Base-by-base conservation (phyloP, 2,329 filamentous ascomycete species). In the Stemphylium beticola region DNA sequence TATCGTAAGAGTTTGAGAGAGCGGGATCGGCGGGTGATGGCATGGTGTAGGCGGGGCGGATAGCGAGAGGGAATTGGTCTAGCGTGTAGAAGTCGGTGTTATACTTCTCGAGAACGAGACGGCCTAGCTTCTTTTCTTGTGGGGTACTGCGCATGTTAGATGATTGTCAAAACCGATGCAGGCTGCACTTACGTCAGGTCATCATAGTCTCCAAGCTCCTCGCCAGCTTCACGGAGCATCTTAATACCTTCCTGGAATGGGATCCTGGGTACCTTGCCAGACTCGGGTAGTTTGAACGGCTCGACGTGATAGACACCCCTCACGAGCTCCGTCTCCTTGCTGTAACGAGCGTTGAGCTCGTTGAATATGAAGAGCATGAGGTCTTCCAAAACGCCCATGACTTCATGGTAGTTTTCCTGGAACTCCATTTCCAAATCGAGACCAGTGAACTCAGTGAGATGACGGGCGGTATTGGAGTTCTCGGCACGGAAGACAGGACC, bases 21-120 rank as follows among this genome's bases (percentile, higher is more conserved):
- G 81, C 65, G 6, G 77, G 67, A 62, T 77, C 71, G 33, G 60
- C 34, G 34, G 78, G 75, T 31, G 73, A 90, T 49, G 90, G 87
- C 80, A 93, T 91, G 58, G 93, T 92, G 78, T 97, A 98, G 78
- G 96, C 96, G 4, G 93, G 93, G 26, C 95, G 86, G 17, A 95
- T 91, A 33, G 83, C 82, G 76, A 95, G 87, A 39, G 95, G 95
- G 83, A 96, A 99, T 78, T 98, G 95, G 82, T 98, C 93, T 59
- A 99, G 85, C 18, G 96, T 88, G 80, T 96, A 98, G 80, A 98
- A 98, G 79, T 99, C 95, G 56, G 92, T 95, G 73, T 89, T 85
- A 83, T 89, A 96, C 79, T 96, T 97, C 67, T 91, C 84, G 53
- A 91, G 88, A 63, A 98, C 86, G 42, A 98, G 83, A 22, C 87